These are phyloP conservation scores for Neurospora terricola DNA, from an alignment of 495 filamentous ascomycete species.

Conservation along the genomic window DNA sequence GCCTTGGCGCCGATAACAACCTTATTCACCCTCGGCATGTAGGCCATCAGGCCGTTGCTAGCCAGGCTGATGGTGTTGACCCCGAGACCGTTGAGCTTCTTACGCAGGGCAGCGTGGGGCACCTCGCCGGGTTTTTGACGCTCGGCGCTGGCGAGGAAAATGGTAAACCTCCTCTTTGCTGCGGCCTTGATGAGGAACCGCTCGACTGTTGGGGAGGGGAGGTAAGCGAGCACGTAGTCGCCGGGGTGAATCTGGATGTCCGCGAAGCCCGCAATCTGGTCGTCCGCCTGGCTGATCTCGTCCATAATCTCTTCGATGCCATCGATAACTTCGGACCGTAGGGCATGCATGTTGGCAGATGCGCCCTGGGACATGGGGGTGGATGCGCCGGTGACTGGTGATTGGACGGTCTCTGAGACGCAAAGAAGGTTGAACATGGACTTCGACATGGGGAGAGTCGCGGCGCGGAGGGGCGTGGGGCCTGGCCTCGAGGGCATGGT, in stretches of 20 bases:
- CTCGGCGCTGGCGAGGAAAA: constrained; percentile 57
- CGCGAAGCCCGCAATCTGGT: constrained; percentile 77
- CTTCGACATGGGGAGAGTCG: constrained; percentile 45
- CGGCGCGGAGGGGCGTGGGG: constrained; percentile 38
- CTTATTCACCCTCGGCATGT: constrained; percentile 91
- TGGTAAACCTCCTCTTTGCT: constrained; percentile 74
- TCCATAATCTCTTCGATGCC: constrained; percentile 88
- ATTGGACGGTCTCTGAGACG: constrained; percentile 11
- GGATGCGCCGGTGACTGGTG: constrained; percentile 32
- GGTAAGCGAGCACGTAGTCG: constrained; percentile 79
- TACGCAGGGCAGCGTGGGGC: constrained; percentile 49
- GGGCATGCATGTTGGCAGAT: constrained; percentile 38
- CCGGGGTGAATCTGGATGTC: constrained; percentile 84
- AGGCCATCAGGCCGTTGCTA: constrained; percentile 74
- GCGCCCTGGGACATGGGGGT: constrained; percentile 30
- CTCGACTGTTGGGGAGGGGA: constrained; percentile 71
- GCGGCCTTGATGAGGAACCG: constrained; percentile 79
- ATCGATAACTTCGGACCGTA: constrained; percentile 80
- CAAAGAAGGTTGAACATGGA: constrained; percentile 81
- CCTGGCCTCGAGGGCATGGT: constrained; percentile 15
- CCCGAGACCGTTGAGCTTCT: constrained; percentile 63
- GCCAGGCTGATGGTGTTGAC: constrained; percentile 74
- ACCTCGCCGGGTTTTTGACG: constrained; percentile 18
- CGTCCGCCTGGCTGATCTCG: constrained; percentile 78
- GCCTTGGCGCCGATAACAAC: constrained; percentile 80